Conservation (phyloP, 768 basidiomycete genomes). For the Kwoniella bestiolae region DNA sequence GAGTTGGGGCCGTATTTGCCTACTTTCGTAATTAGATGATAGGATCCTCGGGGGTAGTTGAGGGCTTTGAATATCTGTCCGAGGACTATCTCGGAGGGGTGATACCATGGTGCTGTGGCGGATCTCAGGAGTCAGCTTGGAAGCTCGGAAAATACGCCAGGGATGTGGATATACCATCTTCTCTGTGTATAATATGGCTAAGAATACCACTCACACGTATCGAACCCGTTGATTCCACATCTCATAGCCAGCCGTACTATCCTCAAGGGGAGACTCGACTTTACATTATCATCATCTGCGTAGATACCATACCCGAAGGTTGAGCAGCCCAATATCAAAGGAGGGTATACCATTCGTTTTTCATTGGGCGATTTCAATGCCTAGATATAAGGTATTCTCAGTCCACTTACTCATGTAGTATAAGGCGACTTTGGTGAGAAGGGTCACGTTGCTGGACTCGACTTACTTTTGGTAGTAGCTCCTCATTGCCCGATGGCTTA, state of each 20-base stretch:
- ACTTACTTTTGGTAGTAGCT: constrained; percentile 28
- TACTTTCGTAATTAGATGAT: constrained; percentile 56
- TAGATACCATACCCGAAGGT: constrained; percentile 56
- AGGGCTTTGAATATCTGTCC: constrained; percentile 42
- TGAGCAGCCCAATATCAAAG: constrained; percentile 54
- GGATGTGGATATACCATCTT: constrained; percentile 1
- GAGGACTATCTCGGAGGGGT: constrained; percentile 58
- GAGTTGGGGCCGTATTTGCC: constrained; percentile 53
- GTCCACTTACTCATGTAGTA: too few relatives aligned
- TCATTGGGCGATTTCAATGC: constrained; percentile 10
- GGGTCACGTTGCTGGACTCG: too few relatives aligned
- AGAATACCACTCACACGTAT: constrained; percentile 42
- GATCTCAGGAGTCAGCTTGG: too few relatives aligned
- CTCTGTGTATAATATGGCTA: not conserved
- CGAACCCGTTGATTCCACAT: constrained; percentile 56
- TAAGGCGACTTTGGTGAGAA: too few relatives aligned
- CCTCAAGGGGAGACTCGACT: constrained; percentile 43
- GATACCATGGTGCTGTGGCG: constrained; percentile 55
- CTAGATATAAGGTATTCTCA: too few relatives aligned
- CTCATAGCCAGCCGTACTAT: constrained; percentile 52
- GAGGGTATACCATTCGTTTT: constrained; percentile 30
- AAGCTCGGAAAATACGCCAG: constrained; percentile 1
- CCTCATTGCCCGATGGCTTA: constrained; percentile 14
- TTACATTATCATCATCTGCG: constrained; percentile 32
- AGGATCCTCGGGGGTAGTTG: constrained; percentile 50